These are phyloP conservation scores for Rhizophagus sp. DNA, from an alignment of 192 early-diverging fungal species.

Conservation along the genomic window DNA sequence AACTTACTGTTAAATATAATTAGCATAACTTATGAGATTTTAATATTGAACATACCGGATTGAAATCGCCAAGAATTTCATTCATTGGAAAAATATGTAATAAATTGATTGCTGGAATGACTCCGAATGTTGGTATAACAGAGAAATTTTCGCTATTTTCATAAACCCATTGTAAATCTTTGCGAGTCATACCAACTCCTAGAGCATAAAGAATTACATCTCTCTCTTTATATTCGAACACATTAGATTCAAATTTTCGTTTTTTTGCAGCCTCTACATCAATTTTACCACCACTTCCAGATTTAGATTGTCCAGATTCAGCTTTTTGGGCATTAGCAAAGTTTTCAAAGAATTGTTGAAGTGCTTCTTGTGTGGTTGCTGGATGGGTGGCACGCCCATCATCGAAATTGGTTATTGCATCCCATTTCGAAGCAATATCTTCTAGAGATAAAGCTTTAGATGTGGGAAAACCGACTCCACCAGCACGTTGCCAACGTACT, in stretches of 20 bases:
- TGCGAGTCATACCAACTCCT: slow-evolving; percentile 87
- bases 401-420: slow-evolving; percentile 86
- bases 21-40: neutral
- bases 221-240: slow-evolving; percentile 80
- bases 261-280: slow-evolving; percentile 69
- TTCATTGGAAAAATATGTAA: slow-evolving; percentile 66
- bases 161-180: slow-evolving; percentile 88
- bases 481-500: slow-evolving; percentile 95
- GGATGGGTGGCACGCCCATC: slow-evolving; percentile 95
- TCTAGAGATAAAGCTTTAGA: slow-evolving; percentile 81
- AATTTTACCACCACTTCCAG: slow-evolving; percentile 39
- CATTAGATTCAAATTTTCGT: slow-evolving; percentile 49
- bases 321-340: slow-evolving; percentile 62
- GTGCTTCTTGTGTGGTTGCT: slow-evolving; percentile 72
- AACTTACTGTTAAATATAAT: neutral
- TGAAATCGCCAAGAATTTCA: slow-evolving; percentile 75
- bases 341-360: slow-evolving; percentile 82
- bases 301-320: slow-evolving; percentile 39
- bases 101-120: slow-evolving; percentile 60
- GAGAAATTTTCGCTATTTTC: slow-evolving; percentile 85
- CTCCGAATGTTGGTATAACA: slow-evolving; percentile 91
- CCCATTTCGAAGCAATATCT: slow-evolving; percentile 78
- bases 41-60: slow-evolving; percentile 49
- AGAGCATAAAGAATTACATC: slow-evolving; percentile 94
- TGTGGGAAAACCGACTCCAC: slow-evolving; percentile 91